Percentiles rank a stretch among this genome's conserved stretches.
These are phyloP conservation scores for Fonsecaea nubica DNA, from an alignment of 2,329 filamentous ascomycete genomes.

Conservation along the genomic window DNA sequence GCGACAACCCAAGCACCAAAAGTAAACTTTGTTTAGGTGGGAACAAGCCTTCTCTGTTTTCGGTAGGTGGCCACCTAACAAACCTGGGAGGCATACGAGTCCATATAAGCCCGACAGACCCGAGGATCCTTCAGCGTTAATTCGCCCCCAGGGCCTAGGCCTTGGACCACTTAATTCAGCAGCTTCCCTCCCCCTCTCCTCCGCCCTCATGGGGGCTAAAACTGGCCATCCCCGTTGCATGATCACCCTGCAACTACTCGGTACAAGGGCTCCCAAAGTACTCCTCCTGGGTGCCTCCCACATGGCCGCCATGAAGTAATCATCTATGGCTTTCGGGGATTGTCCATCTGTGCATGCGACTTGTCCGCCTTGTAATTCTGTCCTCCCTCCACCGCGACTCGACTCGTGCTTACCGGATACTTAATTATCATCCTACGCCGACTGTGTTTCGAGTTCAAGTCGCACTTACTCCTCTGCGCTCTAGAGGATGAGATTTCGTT, in stretches of 20 bases:
- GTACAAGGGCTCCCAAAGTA: not conserved
- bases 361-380: not conserved
- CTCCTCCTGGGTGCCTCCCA: not conserved
- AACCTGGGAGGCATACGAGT: not conserved
- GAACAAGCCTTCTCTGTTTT: slow-evolving; percentile 3
- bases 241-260: not conserved
- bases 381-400: not conserved
- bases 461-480: not conserved
- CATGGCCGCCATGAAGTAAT: not conserved
- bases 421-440: not conserved
- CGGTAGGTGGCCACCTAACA: slow-evolving; percentile 1
- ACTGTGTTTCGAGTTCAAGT: not conserved
- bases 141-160: slow-evolving; percentile 2
- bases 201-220: not conserved
- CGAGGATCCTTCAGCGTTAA: not conserved
- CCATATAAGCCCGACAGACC: not conserved
- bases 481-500: not conserved
- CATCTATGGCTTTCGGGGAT: not conserved
- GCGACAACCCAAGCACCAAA: not conserved
- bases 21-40: not conserved
- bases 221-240: not conserved
- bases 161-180: not conserved
- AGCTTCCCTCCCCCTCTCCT: not conserved
- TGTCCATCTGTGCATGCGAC: not conserved
- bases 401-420: not conserved